phyloP scores from a whole-genome alignment of 2,329 filamentous ascomycete genomes.

The Diplodia sapinea region DNA sequence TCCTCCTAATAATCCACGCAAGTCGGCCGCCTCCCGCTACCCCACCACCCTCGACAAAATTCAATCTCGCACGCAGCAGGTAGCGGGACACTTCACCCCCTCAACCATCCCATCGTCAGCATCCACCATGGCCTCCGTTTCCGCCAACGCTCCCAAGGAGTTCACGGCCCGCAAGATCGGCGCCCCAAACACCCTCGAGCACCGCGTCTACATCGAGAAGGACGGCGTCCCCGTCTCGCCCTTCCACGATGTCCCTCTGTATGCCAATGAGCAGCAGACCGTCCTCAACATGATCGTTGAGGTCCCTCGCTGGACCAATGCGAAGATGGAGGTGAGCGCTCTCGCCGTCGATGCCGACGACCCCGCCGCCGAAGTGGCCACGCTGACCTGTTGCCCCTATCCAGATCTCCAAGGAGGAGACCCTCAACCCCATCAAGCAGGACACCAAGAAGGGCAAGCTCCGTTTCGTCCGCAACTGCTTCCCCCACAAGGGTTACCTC shows the following conservation, averaged over 20 bases:
- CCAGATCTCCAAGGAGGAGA: slow-evolving; percentile 98
- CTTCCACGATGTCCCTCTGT: slow-evolving; percentile 98
- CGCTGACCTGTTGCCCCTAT: slow-evolving; percentile 29
- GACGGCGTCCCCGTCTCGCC: slow-evolving; percentile 92
- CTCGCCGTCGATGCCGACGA: slow-evolving; percentile 11
- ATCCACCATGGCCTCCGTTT: slow-evolving; percentile 36
- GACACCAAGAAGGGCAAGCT: slow-evolving; percentile 99
- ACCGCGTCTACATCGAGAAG: slow-evolving; percentile 97
- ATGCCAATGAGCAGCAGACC: slow-evolving; percentile 93
- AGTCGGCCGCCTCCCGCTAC: slow-evolving; percentile 40
- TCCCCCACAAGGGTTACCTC: slow-evolving; percentile 99
- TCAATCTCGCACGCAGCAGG: slow-evolving; percentile 47
- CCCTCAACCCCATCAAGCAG: slow-evolving; percentile 99
- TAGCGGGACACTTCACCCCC: slow-evolving; percentile 48
- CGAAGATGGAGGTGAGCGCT: slow-evolving; percentile 89
- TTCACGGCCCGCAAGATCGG: slow-evolving; percentile 88
- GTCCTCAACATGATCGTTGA: slow-evolving; percentile 99
- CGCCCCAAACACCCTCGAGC: slow-evolving; percentile 90
- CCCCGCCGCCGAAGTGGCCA: slow-evolving; percentile 31
- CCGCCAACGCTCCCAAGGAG: slow-evolving; percentile 60
- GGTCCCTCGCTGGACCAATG: slow-evolving; percentile 99
- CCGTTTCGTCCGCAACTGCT: slow-evolving; percentile 99
- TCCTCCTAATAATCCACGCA: slow-evolving; percentile 43
- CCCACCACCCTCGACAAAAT: slow-evolving; percentile 51
- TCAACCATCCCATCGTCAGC: slow-evolving; percentile 34